Evolutionary conservation across 768 basidiomycete genomes (phyloP).

Genomic region (Cystobasidium tubakii): DNA sequence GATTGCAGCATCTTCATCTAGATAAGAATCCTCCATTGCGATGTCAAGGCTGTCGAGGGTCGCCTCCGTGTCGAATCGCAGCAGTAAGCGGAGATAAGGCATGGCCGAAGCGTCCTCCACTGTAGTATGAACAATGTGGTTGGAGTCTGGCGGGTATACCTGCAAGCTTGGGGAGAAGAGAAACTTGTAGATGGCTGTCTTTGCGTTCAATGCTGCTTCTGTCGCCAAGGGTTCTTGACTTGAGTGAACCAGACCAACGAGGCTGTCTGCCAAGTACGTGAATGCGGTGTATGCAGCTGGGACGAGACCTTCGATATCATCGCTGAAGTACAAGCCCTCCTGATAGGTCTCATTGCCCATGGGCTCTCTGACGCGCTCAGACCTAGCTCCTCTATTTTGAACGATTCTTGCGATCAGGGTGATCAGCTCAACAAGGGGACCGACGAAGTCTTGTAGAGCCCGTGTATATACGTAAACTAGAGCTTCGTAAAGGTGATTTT

Average conservation of each 20-base stretch:
- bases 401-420: slow-evolving; percentile 66
- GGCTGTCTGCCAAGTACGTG: slow-evolving; percentile 71
- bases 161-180: slow-evolving; percentile 74
- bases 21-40: slow-evolving; percentile 85
- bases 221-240: slow-evolving; percentile 65
- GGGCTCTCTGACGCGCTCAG: slow-evolving; percentile 39
- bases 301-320: slow-evolving; percentile 50
- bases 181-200: slow-evolving; percentile 69
- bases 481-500: slow-evolving; percentile 79
- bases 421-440: slow-evolving; percentile 79
- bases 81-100: slow-evolving; percentile 75
- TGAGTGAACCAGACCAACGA: slow-evolving; percentile 81
- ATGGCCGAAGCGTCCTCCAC: slow-evolving; percentile 68
- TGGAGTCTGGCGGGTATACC: slow-evolving; percentile 71
- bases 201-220: slow-evolving; percentile 64
- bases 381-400: slow-evolving; percentile 52
- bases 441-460: slow-evolving; percentile 78
- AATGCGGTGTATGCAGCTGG: slow-evolving; percentile 85
- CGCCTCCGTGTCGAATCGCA: slow-evolving; percentile 85
- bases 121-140: slow-evolving; percentile 68
- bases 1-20: slow-evolving; percentile 61
- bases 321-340: slow-evolving; percentile 36
- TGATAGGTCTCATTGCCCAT: not conserved
- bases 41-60: slow-evolving; percentile 89
- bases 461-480: slow-evolving; percentile 88